phyloP scores from a whole-genome alignment of 1,139 yeast species.

The Hansenula lynferdii region DNA sequence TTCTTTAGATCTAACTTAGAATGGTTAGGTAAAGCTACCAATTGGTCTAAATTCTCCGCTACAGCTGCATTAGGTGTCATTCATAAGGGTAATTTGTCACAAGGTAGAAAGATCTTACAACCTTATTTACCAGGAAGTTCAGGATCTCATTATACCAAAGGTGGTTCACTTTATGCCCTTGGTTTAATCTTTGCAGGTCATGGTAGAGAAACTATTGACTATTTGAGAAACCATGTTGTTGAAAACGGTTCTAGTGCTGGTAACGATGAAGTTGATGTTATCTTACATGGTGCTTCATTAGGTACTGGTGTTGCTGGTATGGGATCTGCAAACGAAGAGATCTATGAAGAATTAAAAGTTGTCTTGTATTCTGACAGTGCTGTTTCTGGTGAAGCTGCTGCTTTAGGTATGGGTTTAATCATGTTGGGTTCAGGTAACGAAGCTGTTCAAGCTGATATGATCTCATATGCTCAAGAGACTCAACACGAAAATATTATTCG shows the following conservation, averaged over 20 bases:
- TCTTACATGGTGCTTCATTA: slow-evolving; percentile 92
- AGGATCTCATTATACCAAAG: slow-evolving; percentile 83
- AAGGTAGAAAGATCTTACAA: slow-evolving; percentile 80
- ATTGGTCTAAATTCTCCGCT: slow-evolving; percentile 97
- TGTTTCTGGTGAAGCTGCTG: slow-evolving; percentile 95
- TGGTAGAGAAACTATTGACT: slow-evolving; percentile 83
- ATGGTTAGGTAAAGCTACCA: slow-evolving; percentile 95
- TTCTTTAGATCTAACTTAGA: slow-evolving; percentile 88
- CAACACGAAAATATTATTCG: slow-evolving; percentile 94
- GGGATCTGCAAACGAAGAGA: slow-evolving; percentile 74
- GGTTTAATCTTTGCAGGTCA: slow-evolving; percentile 96
- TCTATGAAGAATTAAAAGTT: slow-evolving; percentile 80
- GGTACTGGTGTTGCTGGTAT: slow-evolving; percentile 97
- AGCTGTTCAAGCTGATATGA: slow-evolving; percentile 73
- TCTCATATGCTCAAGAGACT: slow-evolving; percentile 90
- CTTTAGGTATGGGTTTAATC: slow-evolving; percentile 91
- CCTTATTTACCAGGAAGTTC: slow-evolving; percentile 88
- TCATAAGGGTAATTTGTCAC: slow-evolving; percentile 90
- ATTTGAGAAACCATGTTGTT: slow-evolving; percentile 67
- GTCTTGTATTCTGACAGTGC: slow-evolving; percentile 91
- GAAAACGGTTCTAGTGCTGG: slow-evolving; percentile 66
- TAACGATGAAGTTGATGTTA: slow-evolving; percentile 74
- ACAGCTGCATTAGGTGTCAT: slow-evolving; percentile 98
- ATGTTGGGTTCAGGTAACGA: slow-evolving; percentile 92
- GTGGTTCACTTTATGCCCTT: slow-evolving; percentile 91